Evolutionary conservation across 768 basidiomycete species (phyloP).

Genomic region (Leccinum fibrillosum): DNA sequence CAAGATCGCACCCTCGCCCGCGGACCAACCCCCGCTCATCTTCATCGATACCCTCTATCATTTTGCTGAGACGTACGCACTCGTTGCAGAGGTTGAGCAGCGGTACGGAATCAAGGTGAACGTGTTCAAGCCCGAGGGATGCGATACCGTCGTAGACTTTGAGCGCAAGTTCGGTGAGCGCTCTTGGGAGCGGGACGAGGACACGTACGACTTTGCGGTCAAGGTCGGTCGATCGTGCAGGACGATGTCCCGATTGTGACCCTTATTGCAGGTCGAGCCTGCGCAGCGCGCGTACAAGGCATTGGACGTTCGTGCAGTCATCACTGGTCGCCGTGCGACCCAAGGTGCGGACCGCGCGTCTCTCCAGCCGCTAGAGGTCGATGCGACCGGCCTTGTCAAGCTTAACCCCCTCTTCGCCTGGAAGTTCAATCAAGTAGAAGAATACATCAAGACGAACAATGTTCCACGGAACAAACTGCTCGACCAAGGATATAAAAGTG

Average conservation of each 20-base stretch:
- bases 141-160: slow-evolving; percentile 67
- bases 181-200: slow-evolving; percentile 88
- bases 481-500: slow-evolving; percentile 87
- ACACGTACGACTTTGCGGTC: slow-evolving; percentile 84
- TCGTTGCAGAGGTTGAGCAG: slow-evolving; percentile 77
- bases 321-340: slow-evolving; percentile 93
- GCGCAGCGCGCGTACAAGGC: slow-evolving; percentile 82
- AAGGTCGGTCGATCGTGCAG: slow-evolving; percentile 54
- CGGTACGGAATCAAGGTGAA: slow-evolving; percentile 70
- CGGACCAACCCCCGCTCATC: slow-evolving; percentile 72
- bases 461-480: slow-evolving; percentile 90
- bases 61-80: slow-evolving; percentile 88
- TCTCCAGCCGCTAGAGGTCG: slow-evolving; percentile 85
- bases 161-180: slow-evolving; percentile 74
- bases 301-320: slow-evolving; percentile 77
- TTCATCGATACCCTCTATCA: slow-evolving; percentile 98
- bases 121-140: slow-evolving; percentile 77
- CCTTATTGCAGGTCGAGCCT: slow-evolving; percentile 73
- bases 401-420: slow-evolving; percentile 92
- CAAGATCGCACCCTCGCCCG: slow-evolving; percentile 56
- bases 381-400: slow-evolving; percentile 87
- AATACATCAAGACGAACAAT: slow-evolving; percentile 74
- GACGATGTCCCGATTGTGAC: neutral
- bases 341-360: slow-evolving; percentile 86
- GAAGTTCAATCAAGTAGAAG: slow-evolving; percentile 81